Percentiles rank a stretch among this genome's conserved stretches.
phyloP scores from a whole-genome alignment of 1,139 yeast species.

The Zygosaccharomyces pseudobailii region DNA sequence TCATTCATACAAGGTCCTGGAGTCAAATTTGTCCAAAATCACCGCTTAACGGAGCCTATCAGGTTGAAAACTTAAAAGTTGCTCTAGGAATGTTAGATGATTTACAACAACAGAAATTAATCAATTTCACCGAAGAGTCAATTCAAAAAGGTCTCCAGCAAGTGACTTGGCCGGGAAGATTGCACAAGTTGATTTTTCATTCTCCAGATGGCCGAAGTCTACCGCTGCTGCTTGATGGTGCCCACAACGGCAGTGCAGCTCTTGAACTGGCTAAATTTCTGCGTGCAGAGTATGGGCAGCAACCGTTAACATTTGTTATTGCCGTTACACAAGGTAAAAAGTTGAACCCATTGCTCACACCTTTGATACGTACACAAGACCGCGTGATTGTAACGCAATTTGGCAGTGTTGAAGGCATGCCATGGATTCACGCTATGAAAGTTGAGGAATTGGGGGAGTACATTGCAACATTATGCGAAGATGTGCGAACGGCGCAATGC shows the following conservation, averaged over 20 bases:
- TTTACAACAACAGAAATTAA: slow-evolving; percentile 22
- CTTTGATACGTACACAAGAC: slow-evolving; percentile 50
- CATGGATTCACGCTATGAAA: slow-evolving; percentile 67
- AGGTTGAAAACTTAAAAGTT: slow-evolving; percentile 60
- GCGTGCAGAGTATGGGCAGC: slow-evolving; percentile 23
- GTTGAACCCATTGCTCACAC: slow-evolving; percentile 46
- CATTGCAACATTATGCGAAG: slow-evolving; percentile 34
- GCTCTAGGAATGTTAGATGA: slow-evolving; percentile 56
- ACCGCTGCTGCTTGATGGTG: slow-evolving; percentile 72
- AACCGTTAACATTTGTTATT: slow-evolving; percentile 55
- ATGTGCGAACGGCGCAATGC: slow-evolving; percentile 13
- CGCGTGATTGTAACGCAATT: slow-evolving; percentile 58
- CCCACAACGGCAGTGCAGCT: slow-evolving; percentile 87
- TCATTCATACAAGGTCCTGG: slow-evolving; percentile 36
- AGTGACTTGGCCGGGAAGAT: slow-evolving; percentile 60
- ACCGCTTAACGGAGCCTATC: slow-evolving; percentile 70
- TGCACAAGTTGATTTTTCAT: slow-evolving; percentile 41
- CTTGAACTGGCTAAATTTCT: slow-evolving; percentile 52
- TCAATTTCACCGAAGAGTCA: slow-evolving; percentile 28
- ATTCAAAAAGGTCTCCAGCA: slow-evolving; percentile 48
- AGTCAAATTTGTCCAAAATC: slow-evolving; percentile 19
- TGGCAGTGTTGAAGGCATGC: slow-evolving; percentile 78
- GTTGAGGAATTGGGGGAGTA: slow-evolving; percentile 38
- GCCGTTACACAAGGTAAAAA: slow-evolving; percentile 77
- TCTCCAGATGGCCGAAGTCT: slow-evolving; percentile 29